A percentile compares a stretch with the other conserved stretches of the same genome.
These are phyloP conservation scores for Endocladia muricata DNA, from an alignment of 31 red algal species.

Conservation along the genomic window DNA sequence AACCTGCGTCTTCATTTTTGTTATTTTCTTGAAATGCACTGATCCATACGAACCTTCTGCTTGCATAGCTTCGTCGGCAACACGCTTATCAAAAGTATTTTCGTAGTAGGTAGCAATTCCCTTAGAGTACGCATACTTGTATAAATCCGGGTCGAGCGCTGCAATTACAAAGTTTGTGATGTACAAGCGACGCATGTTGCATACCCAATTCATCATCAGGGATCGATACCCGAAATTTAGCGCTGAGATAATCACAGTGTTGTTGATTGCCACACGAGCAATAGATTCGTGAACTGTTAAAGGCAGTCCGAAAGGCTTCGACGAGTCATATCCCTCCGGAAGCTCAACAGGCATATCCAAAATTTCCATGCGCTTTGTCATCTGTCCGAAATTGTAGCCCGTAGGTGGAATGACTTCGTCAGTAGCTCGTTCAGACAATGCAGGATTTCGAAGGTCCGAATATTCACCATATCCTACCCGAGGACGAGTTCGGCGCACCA, in stretches of 20 bases:
- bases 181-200: conserved; percentile 48
- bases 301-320: conserved; percentile 45
- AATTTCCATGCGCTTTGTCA: conserved; percentile 26
- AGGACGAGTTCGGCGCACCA: conserved; percentile 40
- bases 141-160: conserved; percentile 55
- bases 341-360: conserved; percentile 17
- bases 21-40: conserved; percentile 48
- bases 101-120: conserved; percentile 63
- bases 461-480: conserved; percentile 67
- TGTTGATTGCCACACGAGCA: conserved; percentile 36
- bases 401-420: conserved; percentile 41
- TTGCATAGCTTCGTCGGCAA: conserved; percentile 25
- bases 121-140: conserved; percentile 54
- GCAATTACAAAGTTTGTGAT: conserved; percentile 63
- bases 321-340: background rate
- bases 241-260: conserved; percentile 56
- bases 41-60: conserved; percentile 31
- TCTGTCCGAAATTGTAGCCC: conserved; percentile 18
- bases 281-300: conserved; percentile 22
- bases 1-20: conserved; percentile 71
- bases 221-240: conserved; percentile 65
- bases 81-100: conserved; percentile 16
- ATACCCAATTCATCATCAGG: conserved; percentile 79
- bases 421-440: conserved; percentile 53
- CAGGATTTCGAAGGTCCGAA: conserved; percentile 11